A percentile compares a stretch with the other conserved stretches of the same genome.
phyloP scores from a whole-genome alignment of 2,329 filamentous ascomycete genomes.

The Aureobasidium pullulans region DNA sequence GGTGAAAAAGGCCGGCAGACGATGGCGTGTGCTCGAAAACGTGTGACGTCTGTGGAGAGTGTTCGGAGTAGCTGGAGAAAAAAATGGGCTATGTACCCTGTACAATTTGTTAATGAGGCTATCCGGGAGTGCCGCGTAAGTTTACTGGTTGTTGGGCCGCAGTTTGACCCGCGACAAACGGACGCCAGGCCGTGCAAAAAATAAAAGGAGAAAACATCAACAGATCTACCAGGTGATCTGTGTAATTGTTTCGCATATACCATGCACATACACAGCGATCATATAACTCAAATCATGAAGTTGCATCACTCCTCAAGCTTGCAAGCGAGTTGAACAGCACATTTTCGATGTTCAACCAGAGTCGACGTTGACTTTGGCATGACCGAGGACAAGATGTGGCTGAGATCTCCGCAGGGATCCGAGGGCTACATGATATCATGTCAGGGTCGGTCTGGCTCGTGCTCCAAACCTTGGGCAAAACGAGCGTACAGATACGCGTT shows the following conservation, averaged over 20 bases:
- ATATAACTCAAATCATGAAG: not conserved
- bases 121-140: slow-evolving; percentile 12
- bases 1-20: not conserved
- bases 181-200: slow-evolving; percentile 2
- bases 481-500: not conserved
- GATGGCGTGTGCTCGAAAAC: not conserved
- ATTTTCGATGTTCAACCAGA: not conserved
- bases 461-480: not conserved
- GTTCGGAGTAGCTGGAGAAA: slow-evolving; percentile 4
- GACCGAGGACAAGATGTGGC: not conserved
- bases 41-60: slow-evolving; percentile 6
- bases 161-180: not conserved
- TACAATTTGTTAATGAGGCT: not conserved
- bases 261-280: not conserved
- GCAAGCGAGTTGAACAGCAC: not conserved
- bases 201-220: not conserved
- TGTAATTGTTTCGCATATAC: not conserved
- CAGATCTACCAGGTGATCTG: not conserved
- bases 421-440: not conserved
- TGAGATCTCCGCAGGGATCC: not conserved
- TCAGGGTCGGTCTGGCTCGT: not conserved
- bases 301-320: not conserved
- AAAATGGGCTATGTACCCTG: not conserved
- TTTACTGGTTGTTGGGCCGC: slow-evolving; percentile 4
- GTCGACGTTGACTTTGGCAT: slow-evolving; percentile 1